These are phyloP conservation scores for Macaranga tanarius DNA, from an alignment of 441 rosid genomes.

Conservation along the genomic window DNA sequence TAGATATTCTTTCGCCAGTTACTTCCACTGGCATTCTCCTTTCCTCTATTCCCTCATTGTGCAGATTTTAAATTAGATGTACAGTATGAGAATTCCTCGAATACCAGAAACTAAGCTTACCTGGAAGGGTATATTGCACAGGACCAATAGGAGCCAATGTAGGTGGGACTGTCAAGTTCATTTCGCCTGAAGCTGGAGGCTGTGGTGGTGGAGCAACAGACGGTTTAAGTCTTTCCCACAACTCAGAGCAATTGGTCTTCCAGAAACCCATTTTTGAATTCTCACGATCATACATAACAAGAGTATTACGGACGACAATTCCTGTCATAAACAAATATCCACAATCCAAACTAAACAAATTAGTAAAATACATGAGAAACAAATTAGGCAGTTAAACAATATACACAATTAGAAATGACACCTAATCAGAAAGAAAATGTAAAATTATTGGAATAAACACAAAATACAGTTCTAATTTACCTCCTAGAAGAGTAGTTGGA, in stretches of 20 bases:
- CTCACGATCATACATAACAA: conserved; percentile 83
- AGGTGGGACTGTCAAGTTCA: conserved; percentile 39
- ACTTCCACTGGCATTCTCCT: neutral
- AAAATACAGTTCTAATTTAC: conserved; percentile 34
- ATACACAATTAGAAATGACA: neutral
- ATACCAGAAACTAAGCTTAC: conserved; percentile 28
- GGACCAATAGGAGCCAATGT: conserved; percentile 36
- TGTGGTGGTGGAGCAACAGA: conserved; percentile 41
- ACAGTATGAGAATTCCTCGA: conserved; percentile 13
- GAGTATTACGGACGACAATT: conserved; percentile 80
- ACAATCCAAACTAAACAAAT: conserved; percentile 8
- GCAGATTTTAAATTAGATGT: conserved; percentile 1
- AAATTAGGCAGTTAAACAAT: neutral
- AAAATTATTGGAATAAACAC: neutral
- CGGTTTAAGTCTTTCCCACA: conserved; percentile 70
- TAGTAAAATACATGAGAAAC: conserved; percentile 2
- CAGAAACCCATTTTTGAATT: conserved; percentile 82
- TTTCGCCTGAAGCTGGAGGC: conserved; percentile 37
- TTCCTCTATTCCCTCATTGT: neutral
- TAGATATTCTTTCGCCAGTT: neutral
- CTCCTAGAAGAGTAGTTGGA: conserved; percentile 91
- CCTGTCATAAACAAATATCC: conserved; percentile 40
- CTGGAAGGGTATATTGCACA: conserved; percentile 40
- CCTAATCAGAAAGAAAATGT: neutral
- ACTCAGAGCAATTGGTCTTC: conserved; percentile 92